Evolutionary conservation across 139 green algal genomes (phyloP).

Genomic region (Chlorella sorokiniana): DNA sequence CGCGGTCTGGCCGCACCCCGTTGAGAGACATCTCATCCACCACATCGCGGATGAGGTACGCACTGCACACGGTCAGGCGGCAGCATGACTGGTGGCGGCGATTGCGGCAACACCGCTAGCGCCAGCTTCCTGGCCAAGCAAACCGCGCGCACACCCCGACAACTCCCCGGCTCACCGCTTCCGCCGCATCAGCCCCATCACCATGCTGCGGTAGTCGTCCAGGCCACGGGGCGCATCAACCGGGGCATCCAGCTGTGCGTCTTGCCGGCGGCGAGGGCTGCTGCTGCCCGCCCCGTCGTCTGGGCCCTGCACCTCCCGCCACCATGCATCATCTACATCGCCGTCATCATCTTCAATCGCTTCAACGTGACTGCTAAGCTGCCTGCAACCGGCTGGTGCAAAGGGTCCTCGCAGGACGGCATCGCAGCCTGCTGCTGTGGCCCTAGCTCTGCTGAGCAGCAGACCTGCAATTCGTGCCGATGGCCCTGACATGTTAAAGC

Average conservation of each 20-base stretch:
- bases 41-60: slow-evolving; percentile 38
- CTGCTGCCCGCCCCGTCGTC: neutral
- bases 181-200: slow-evolving; percentile 6
- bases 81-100: neutral
- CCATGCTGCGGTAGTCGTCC: slow-evolving; percentile 21
- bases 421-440: neutral
- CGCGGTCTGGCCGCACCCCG: slow-evolving; percentile 24
- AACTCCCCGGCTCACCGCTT: slow-evolving; percentile 10
- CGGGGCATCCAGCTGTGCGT: neutral
- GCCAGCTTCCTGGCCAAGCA: neutral
- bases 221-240: slow-evolving; percentile 20
- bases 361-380: neutral
- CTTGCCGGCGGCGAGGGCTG: neutral
- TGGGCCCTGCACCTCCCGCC: neutral
- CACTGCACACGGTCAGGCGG: neutral
- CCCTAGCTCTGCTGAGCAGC: no score
- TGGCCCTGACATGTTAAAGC: no score
- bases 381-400: no score
- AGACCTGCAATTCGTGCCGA: no score
- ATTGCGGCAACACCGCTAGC: neutral
- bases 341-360: neutral
- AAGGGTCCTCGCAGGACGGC: neutral
- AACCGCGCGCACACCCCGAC: neutral
- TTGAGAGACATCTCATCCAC: slow-evolving; percentile 38
- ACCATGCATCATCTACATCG: neutral